phyloP scores from a whole-genome alignment of 1,284 basidiomycete species.

The Microbotryomycetes sp. region DNA sequence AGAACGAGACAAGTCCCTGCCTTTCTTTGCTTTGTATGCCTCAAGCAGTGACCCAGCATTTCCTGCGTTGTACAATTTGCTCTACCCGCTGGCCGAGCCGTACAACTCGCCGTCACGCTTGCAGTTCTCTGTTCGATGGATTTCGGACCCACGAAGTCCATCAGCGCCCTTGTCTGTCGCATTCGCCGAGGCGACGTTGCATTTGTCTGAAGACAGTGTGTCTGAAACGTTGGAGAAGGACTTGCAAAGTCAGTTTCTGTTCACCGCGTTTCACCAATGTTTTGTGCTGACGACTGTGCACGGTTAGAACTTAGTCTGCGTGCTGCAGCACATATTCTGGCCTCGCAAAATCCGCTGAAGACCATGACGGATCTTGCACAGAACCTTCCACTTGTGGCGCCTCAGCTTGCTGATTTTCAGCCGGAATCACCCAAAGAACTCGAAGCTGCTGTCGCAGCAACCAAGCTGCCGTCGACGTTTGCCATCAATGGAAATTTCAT shows the following conservation, averaged over 20 bases:
- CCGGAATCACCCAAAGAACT: not conserved
- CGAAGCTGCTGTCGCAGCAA: not conserved
- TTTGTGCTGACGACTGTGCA: no score
- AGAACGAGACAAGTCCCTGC: not conserved
- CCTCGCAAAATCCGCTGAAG: not conserved
- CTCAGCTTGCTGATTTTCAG: not conserved
- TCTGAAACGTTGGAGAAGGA: not conserved
- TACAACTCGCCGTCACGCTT: not conserved
- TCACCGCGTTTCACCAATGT: no score
- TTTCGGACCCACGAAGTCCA: not conserved
- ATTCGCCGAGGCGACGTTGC: not conserved
- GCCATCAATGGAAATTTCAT: not conserved
- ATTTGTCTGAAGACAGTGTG: not conserved
- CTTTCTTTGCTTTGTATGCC: not conserved
- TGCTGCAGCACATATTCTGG: not conserved
- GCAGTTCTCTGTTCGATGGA: not conserved
- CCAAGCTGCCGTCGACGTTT: not conserved
- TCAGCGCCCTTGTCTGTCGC: not conserved
- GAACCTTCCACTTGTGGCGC: not conserved
- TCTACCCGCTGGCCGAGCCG: not conserved
- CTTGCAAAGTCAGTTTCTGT: not conserved
- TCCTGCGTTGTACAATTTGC: not conserved
- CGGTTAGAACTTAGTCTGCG: not conserved
- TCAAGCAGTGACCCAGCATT: not conserved
- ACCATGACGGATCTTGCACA: not conserved